These are phyloP conservation scores for Pichia sp. DNA, from an alignment of 1,139 yeast species.

Conservation along the genomic window DNA sequence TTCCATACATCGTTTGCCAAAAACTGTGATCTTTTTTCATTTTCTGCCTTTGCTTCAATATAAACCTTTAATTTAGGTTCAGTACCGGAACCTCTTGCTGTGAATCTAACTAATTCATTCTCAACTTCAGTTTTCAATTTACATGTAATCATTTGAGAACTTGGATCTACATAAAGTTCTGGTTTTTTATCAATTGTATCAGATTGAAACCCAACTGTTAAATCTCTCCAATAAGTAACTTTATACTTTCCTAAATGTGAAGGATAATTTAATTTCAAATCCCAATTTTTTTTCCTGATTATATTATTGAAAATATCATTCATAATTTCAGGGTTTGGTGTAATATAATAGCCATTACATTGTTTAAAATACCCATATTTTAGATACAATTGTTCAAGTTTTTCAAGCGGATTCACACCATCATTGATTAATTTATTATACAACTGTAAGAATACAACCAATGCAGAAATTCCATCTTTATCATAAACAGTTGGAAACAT, in stretches of 20 bases:
- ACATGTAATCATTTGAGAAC: conserved; percentile 84
- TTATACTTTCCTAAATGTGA: conserved; percentile 43
- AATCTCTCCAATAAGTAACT: conserved; percentile 70
- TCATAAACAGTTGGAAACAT: conserved; percentile 87
- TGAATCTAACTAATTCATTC: conserved; percentile 53
- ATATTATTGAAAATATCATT: conserved; percentile 37
- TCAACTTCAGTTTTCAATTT: conserved; percentile 14
- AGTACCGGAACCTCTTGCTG: conserved; percentile 92
- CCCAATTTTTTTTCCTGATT: conserved; percentile 11
- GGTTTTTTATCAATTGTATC: conserved; percentile 54
- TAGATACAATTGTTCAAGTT: conserved; percentile 51
- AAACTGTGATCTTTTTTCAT: conserved; percentile 39
- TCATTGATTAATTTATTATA: conserved; percentile 42
- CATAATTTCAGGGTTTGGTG: conserved; percentile 48
- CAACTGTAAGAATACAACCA: conserved; percentile 71
- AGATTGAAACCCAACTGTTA: conserved; percentile 78
- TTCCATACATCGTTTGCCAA: conserved; percentile 70
- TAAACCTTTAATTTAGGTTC: conserved; percentile 93
- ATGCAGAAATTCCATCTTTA: conserved; percentile 88
- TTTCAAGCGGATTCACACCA: conserved; percentile 37
- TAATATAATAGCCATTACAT: conserved; percentile 77
- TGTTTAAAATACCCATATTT: conserved; percentile 78
- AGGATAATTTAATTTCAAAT: conserved; percentile 6
- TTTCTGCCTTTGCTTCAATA: conserved; percentile 62
- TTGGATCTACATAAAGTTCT: conserved; percentile 58